phyloP scores from a whole-genome alignment of 2,329 filamentous ascomycete genomes.

The Xylaria sp. region DNA sequence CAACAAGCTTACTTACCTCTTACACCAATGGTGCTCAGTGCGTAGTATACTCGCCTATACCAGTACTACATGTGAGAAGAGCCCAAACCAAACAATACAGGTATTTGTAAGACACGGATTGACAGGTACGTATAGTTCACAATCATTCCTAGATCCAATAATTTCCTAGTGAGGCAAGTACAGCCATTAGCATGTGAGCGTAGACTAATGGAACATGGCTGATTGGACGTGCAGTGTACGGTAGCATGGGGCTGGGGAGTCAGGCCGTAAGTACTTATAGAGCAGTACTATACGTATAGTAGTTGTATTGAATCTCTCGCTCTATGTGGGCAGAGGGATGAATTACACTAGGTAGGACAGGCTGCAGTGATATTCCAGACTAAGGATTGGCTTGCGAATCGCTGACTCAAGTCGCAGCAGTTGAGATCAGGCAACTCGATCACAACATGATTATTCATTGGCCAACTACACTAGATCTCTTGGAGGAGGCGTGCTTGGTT shows the following conservation, averaged over 20 bases:
- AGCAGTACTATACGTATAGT: too few species aligned
- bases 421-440: background rate
- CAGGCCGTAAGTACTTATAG: too few species aligned
- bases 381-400: background rate
- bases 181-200: background rate
- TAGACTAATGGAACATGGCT: background rate
- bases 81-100: background rate
- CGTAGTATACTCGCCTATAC: too few species aligned
- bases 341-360: background rate
- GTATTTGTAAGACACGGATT: background rate
- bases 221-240: background rate
- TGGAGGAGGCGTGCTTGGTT: background rate
- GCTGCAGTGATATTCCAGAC: too few species aligned
- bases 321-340: background rate
- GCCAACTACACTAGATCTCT: background rate
- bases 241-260: background rate
- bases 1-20: too few species aligned
- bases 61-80: background rate
- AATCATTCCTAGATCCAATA: conserved; percentile 9
- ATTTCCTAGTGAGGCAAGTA: conserved; percentile 19
- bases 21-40: too few species aligned
- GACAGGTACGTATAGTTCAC: background rate
- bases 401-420: background rate
- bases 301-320: background rate
- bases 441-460: conserved; percentile 13